A percentile compares a stretch with the other conserved stretches of the same genome.
Conservation (phyloP, 2,329 filamentous ascomycete genomes). For the Colletotrichum nymphaeae region DNA sequence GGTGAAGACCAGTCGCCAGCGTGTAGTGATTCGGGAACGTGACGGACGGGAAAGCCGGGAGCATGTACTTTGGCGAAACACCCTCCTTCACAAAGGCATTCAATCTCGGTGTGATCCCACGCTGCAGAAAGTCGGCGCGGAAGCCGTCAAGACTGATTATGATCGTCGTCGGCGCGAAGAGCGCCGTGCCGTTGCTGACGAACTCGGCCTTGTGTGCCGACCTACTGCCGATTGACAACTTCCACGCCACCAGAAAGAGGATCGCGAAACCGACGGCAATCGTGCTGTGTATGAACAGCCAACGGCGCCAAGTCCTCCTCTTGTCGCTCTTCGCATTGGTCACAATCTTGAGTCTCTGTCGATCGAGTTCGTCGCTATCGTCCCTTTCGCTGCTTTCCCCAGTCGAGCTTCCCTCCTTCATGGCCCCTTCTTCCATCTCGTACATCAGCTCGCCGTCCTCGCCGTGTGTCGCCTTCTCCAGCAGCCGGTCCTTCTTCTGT, state of each 20-base stretch:
- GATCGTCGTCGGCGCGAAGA: slow-evolving; percentile 92
- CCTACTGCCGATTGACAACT: slow-evolving; percentile 62
- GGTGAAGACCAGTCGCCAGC: slow-evolving; percentile 89
- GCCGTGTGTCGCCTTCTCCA: slow-evolving; percentile 66
- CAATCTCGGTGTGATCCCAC: slow-evolving; percentile 85
- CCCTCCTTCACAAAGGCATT: slow-evolving; percentile 83
- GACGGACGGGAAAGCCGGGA: slow-evolving; percentile 93
- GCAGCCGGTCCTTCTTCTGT: slow-evolving; percentile 64
- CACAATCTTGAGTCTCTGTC: slow-evolving; percentile 61
- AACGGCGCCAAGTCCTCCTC: slow-evolving; percentile 64
- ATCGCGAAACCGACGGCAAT: slow-evolving; percentile 67
- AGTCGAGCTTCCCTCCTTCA: slow-evolving; percentile 74
- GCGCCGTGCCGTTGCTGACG: slow-evolving; percentile 84
- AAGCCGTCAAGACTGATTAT: slow-evolving; percentile 96
- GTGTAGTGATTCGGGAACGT: slow-evolving; percentile 98
- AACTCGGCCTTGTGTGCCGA: slow-evolving; percentile 47
- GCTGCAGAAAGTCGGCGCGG: slow-evolving; percentile 89
- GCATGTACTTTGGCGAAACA: slow-evolving; percentile 92
- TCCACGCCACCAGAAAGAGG: slow-evolving; percentile 68
- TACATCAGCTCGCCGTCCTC: slow-evolving; percentile 86
- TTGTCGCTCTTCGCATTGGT: slow-evolving; percentile 60
- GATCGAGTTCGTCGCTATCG: slow-evolving; percentile 68
- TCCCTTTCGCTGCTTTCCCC: slow-evolving; percentile 72
- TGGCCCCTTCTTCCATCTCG: slow-evolving; percentile 86
- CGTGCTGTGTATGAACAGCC: slow-evolving; percentile 63